Evolutionary conservation across 2,329 filamentous ascomycete genomes (phyloP).

Genomic region (Pestalotiopsis fici): DNA sequence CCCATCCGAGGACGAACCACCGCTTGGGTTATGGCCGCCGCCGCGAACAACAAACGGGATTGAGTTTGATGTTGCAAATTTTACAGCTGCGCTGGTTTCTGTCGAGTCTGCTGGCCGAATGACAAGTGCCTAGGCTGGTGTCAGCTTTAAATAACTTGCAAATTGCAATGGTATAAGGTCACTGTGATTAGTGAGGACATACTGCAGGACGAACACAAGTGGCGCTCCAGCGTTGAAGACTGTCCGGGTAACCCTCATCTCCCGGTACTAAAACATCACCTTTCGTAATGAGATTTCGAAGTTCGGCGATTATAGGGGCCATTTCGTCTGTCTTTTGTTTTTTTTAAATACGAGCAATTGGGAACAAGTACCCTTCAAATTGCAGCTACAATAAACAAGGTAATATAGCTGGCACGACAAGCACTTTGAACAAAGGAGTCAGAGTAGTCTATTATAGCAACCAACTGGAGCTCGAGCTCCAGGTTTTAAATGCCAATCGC

Average conservation of each 20-base stretch:
- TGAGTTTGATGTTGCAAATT: slow-evolving; percentile 41
- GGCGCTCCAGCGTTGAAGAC: slow-evolving; percentile 37
- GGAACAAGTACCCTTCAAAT: neutral
- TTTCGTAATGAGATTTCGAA: slow-evolving; percentile 3
- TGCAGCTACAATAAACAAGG: neutral
- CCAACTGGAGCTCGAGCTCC: too few relatives aligned
- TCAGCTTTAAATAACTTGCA: neutral
- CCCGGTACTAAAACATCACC: slow-evolving; percentile 33
- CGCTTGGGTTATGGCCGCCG: slow-evolving; percentile 58
- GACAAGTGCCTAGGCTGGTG: slow-evolving; percentile 38
- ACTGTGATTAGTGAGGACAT: neutral
- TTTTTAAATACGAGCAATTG: neutral
- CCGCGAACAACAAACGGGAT: slow-evolving; percentile 56
- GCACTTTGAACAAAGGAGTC: neutral
- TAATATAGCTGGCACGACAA: neutral
- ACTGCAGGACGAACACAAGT: slow-evolving; percentile 37
- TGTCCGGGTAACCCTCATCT: slow-evolving; percentile 33
- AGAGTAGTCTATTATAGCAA: neutral
- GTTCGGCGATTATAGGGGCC: neutral
- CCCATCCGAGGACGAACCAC: slow-evolving; percentile 48
- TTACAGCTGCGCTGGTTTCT: slow-evolving; percentile 35
- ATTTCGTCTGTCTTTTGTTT: neutral
- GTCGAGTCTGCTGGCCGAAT: slow-evolving; percentile 40
- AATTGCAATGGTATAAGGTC: neutral
- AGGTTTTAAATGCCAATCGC: too few relatives aligned